phyloP scores from a whole-genome alignment of 176 grass and related monocot species.

The Tillandsia fasciculata region DNA sequence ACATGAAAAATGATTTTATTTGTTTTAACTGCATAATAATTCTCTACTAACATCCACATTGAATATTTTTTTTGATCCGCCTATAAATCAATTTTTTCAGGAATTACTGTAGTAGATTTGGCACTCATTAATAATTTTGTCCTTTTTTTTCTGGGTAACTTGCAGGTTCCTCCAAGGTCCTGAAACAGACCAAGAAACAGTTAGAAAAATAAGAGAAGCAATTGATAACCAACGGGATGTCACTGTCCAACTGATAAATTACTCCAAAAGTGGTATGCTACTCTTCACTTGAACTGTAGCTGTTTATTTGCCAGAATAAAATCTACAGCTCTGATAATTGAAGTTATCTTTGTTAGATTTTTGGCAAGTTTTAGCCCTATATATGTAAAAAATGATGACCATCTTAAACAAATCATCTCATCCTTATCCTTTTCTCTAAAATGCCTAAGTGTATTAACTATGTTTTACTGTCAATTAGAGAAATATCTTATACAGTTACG shows the following conservation, averaged over 20 bases:
- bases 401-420: background rate
- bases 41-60: background rate
- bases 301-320: background rate
- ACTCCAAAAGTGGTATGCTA: constrained; percentile 74
- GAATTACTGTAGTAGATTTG: too few species aligned
- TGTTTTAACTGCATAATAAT: too few species aligned
- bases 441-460: background rate
- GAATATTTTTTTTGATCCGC: background rate
- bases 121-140: too few species aligned
- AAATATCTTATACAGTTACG: background rate
- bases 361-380: background rate
- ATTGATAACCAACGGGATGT: constrained; percentile 86
- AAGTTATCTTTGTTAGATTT: background rate
- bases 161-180: constrained; percentile 84
- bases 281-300: background rate
- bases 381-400: background rate
- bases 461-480: background rate
- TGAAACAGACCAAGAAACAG: constrained; percentile 64
- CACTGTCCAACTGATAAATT: constrained; percentile 92
- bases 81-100: too few species aligned
- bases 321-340: background rate
- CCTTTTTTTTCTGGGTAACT: background rate
- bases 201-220: constrained; percentile 83
- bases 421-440: background rate
- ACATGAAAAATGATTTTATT: too few species aligned